Percentiles rank a stretch among this genome's conserved stretches.
phyloP scores from a whole-genome alignment of 2,329 filamentous ascomycete species.

The Penicillium expansum region DNA sequence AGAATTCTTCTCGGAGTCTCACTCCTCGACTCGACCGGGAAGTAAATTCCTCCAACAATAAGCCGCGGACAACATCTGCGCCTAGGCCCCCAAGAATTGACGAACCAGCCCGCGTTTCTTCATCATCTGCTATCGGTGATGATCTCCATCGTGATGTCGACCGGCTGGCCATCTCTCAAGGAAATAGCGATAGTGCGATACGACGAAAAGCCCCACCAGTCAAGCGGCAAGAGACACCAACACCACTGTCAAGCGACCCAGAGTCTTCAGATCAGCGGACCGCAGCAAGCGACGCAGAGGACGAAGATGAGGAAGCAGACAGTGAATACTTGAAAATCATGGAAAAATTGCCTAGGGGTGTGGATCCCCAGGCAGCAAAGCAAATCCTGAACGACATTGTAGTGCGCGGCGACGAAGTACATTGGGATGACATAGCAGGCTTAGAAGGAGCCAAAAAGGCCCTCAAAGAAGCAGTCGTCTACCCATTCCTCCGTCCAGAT shows the following conservation, averaged over 20 bases:
- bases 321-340: slow-evolving; percentile 63
- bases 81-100: slow-evolving; percentile 13
- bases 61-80: slow-evolving; percentile 22
- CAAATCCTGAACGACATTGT: slow-evolving; percentile 97
- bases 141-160: slow-evolving; percentile 29
- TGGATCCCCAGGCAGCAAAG: slow-evolving; percentile 78
- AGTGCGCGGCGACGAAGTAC: slow-evolving; percentile 88
- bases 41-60: slow-evolving; percentile 12
- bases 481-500: slow-evolving; percentile 92
- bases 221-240: slow-evolving; percentile 46
- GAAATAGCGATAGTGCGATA: slow-evolving; percentile 17
- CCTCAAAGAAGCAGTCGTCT: slow-evolving; percentile 92
- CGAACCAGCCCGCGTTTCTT: slow-evolving; percentile 15
- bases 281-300: slow-evolving; percentile 46
- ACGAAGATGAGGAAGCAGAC: slow-evolving; percentile 52
- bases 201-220: slow-evolving; percentile 32
- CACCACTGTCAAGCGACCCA: slow-evolving; percentile 45
- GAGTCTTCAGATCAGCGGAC: slow-evolving; percentile 48
- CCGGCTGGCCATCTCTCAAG: slow-evolving; percentile 24
- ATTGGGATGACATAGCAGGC: slow-evolving; percentile 90
- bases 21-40: slow-evolving; percentile 18
- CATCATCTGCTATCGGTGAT: slow-evolving; percentile 37
- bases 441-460: slow-evolving; percentile 87
- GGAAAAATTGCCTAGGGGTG: slow-evolving; percentile 74
- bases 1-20: slow-evolving; percentile 22